These are phyloP conservation scores for Acacia concinna DNA, from an alignment of 331 rosid species.

Conservation along the genomic window DNA sequence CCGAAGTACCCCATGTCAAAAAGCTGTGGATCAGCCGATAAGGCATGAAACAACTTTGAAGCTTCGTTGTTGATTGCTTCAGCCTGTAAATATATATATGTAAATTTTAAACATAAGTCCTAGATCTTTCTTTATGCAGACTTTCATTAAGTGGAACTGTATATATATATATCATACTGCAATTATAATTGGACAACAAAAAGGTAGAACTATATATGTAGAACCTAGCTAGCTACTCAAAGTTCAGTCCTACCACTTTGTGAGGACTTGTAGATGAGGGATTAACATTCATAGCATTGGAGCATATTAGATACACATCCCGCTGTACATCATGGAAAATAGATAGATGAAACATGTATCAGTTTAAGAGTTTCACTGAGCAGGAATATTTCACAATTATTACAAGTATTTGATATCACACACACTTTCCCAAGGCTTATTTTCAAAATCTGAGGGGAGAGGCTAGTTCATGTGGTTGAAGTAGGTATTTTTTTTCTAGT, in stretches of 20 bases:
- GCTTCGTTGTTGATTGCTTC: slow-evolving; percentile 32
- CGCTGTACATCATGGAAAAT: slow-evolving; percentile 40
- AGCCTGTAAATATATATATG: slow-evolving; percentile 42
- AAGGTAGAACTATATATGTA: neutral
- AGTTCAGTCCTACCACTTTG: slow-evolving; percentile 42
- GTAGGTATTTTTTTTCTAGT: neutral
- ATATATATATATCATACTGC: neutral
- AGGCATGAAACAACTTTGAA: slow-evolving; percentile 28
- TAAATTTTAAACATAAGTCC: neutral
- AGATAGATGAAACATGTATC: slow-evolving; percentile 18
- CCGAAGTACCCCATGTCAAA: neutral
- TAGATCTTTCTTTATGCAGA: neutral
- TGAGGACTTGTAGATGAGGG: slow-evolving; percentile 36
- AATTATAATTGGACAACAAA: neutral
- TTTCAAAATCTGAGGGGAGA: neutral
- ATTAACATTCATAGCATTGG: slow-evolving; percentile 46
- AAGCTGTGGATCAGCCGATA: slow-evolving; percentile 24
- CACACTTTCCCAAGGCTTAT: neutral
- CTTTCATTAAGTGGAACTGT: neutral
- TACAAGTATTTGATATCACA: neutral
- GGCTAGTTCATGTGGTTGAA: neutral
- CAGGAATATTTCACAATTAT: neutral
- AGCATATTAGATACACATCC: slow-evolving; percentile 49
- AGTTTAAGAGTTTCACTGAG: slow-evolving; percentile 12
- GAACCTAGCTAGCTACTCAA: neutral